Evolutionary conservation across 2,329 filamentous ascomycete genomes (phyloP), one percentile per base, ranked within the genome.

Genomic region (Trichoderma asperellum): DNA sequence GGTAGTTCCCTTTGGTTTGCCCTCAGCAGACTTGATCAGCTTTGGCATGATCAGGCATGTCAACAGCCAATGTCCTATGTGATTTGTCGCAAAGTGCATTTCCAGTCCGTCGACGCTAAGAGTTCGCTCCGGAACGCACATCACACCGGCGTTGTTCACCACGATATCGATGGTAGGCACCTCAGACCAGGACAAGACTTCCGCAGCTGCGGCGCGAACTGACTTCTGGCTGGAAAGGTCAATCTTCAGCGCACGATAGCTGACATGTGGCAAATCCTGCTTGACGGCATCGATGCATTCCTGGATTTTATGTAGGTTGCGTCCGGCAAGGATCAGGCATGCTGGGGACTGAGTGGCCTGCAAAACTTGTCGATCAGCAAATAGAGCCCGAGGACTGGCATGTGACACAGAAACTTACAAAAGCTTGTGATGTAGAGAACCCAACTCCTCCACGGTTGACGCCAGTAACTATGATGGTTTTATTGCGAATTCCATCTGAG

Each of bases 311-410:
- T 72, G 58, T 1, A 72, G 68, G 35, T 76, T 81, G 52, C 83
- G 82, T 10, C 82, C 81, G 14, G 76, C 79, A 40, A 83, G 77
- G 43, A 82, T 81, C 56, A 85, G 77, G 58, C 77, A 73, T 8
- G 75, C 70, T 0, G 83, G 81, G 34, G 60, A 58, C 40, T 75
- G 73, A 24, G 73, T 72, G 40, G 71, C 74, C 72, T 74, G 16
- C 5, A 37, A 21, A 21, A 21, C 5, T 21, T 37, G 8, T 58
- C 7, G 6, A 16, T 56, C 4, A 61, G 24, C 24, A 34, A 32
- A 58, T 21, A 32, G n/a, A 27, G 24, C 27, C n/a, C 18, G 6
- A 37, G 11, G 12, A 37, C 14, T 12, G 7, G 21, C 55, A 49
- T 37, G 16, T 10, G 16, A 29, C 5, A 12, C 43, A 5, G 1